Base-by-base conservation (phyloP, 768 basidiomycete species). In the Cystofilobasidium ferigula region DNA sequence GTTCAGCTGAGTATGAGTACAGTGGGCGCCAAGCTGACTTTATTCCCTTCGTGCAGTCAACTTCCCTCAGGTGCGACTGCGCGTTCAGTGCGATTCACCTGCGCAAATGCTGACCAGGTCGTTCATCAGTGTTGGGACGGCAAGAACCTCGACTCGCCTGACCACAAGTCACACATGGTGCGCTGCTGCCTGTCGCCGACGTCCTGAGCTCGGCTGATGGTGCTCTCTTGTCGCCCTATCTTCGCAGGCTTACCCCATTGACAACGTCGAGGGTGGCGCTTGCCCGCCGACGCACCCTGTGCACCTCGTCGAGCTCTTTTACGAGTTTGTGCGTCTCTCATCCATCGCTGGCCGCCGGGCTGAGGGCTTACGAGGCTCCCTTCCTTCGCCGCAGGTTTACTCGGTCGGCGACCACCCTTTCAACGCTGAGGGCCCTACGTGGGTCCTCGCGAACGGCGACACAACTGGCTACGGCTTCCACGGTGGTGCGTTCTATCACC, bases 111-210 rank as follows among this genome's bases (percentile, higher is more conserved):
- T 56, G n/a, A 16, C 30, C n/a, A n/a, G 0, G 1, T 78, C 24
- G 2, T 42, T 45, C 30, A n/a, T n/a, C n/a, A 43, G 30, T 47
- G 75, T 70, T 77, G 77, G 76, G 72, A 78, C 63, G 78, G 78
- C 45, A 70, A 72, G 42, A 71, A 76, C 67, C 72, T 77, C 24
- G 77, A 79, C 69, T 76, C 73, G 30, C 59, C 73, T 35, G 70
- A 75, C 34, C 65, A n/a, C n/a, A n/a, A 64, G 57, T 74, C 73
- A 0, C 78, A 79, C 70, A 76, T 79, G 72, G n/a, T n/a, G n/a
- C n/a, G n/a, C n/a, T n/a, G n/a, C n/a, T n/a, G n/a, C n/a, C n/a
- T n/a, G n/a, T n/a, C n/a, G n/a, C n/a, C n/a, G n/a, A n/a, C n/a
- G n/a, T n/a, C n/a, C n/a, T n/a, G n/a, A n/a, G n/a, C n/a, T n/a